A percentile compares a stretch with the other conserved stretches of the same genome.
Conservation (phyloP, 768 basidiomycete genomes). For the Amyloporia xantha region DNA sequence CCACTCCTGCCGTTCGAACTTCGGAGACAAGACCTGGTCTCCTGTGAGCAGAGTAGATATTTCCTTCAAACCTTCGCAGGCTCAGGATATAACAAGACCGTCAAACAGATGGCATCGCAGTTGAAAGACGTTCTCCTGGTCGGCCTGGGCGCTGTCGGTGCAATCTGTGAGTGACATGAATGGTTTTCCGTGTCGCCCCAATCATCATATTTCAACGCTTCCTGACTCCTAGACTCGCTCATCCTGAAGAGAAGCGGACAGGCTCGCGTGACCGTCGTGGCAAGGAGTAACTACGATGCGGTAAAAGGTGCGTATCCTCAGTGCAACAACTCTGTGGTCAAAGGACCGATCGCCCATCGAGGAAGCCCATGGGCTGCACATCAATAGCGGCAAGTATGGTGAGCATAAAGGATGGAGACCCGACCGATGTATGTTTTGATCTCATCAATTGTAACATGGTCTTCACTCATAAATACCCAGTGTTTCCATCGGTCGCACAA, state of each 20-base stretch:
- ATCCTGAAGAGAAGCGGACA: slow-evolving; percentile 50
- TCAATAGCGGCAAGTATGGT: slow-evolving; percentile 57
- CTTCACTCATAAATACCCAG: slow-evolving; percentile 26
- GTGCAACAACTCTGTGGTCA: background rate
- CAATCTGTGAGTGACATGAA: slow-evolving; percentile 52
- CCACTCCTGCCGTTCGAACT: too few species aligned
- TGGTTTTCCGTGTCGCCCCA: background rate
- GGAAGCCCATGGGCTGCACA: slow-evolving; percentile 46
- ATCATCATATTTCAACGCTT: background rate
- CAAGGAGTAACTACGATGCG: slow-evolving; percentile 59
- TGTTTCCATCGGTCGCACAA: slow-evolving; percentile 49
- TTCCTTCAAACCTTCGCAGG: too few species aligned
- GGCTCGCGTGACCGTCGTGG: slow-evolving; percentile 65
- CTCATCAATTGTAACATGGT: background rate
- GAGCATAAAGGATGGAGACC: slow-evolving; percentile 53
- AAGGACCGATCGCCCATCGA: background rate
- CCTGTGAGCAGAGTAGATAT: too few species aligned
- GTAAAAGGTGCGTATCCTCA: slow-evolving; percentile 34
- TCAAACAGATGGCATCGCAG: slow-evolving; percentile 8
- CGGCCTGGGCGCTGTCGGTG: slow-evolving; percentile 63
- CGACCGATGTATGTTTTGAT: slow-evolving; percentile 43
- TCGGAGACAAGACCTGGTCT: too few species aligned
- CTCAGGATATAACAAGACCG: too few species aligned
- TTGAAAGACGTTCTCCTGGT: slow-evolving; percentile 49
- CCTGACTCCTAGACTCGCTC: slow-evolving; percentile 38